phyloP scores from a whole-genome alignment of 345 rosid species.

The Populus deltoides region DNA sequence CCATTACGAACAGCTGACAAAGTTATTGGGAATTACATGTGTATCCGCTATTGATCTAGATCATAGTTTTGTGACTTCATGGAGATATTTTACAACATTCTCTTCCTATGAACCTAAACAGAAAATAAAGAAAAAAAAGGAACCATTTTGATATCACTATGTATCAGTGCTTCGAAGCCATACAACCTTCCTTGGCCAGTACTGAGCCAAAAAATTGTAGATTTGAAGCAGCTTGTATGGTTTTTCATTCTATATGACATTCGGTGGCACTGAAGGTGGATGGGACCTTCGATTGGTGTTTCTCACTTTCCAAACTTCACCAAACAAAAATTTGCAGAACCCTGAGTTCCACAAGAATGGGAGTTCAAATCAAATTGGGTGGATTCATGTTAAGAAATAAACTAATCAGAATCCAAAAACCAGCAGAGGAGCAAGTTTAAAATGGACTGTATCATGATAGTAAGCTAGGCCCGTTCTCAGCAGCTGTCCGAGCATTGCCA shows the following conservation, averaged over 20 bases:
- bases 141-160: slow-evolving; percentile 10
- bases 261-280: neutral
- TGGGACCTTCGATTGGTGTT: slow-evolving; percentile 1
- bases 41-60: neutral
- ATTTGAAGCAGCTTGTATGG: slow-evolving; percentile 17
- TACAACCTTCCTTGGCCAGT: slow-evolving; percentile 15
- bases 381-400: neutral
- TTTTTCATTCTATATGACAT: neutral
- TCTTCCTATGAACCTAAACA: neutral
- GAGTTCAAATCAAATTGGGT: neutral
- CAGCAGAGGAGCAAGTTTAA: slow-evolving; percentile 1
- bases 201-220: slow-evolving; percentile 15
- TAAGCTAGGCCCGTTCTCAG: slow-evolving; percentile 73
- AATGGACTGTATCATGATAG: slow-evolving; percentile 40
- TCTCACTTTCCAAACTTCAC: slow-evolving; percentile 8
- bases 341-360: neutral
- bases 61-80: neutral
- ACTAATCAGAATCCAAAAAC: slow-evolving; percentile 10
- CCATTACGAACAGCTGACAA: neutral
- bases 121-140: neutral
- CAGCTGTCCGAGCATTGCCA: slow-evolving; percentile 68
- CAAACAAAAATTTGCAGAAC: neutral
- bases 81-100: neutral
- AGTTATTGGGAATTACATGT: neutral
- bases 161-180: neutral